These are phyloP conservation scores for Dryas alaskensis DNA, from an alignment of 306 rosid genomes.

Conservation along the genomic window DNA sequence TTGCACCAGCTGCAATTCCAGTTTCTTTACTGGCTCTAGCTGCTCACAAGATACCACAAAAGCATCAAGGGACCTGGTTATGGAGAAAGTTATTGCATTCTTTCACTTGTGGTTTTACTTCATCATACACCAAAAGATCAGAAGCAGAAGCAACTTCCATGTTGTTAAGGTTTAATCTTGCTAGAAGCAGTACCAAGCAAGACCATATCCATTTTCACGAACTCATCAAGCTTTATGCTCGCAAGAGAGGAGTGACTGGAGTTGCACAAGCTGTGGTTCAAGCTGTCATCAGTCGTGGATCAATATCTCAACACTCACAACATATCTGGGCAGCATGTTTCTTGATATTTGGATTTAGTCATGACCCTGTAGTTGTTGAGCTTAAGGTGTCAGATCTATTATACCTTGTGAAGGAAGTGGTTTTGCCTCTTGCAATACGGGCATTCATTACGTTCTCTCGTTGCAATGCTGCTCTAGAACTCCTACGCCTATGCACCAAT, in stretches of 20 bases:
- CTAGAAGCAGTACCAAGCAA: slow-evolving; percentile 54
- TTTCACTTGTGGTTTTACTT: slow-evolving; percentile 55
- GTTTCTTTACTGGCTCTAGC: slow-evolving; percentile 55
- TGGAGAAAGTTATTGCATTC: slow-evolving; percentile 51
- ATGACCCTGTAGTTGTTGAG: slow-evolving; percentile 66
- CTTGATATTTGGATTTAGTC: slow-evolving; percentile 71
- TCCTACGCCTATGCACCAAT: slow-evolving; percentile 70
- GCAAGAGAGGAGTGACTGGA: slow-evolving; percentile 52
- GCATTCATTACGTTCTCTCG: slow-evolving; percentile 76
- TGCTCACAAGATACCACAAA: slow-evolving; percentile 70
- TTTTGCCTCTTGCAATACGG: slow-evolving; percentile 73
- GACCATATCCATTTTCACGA: slow-evolving; percentile 58
- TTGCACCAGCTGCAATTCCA: slow-evolving; percentile 74
- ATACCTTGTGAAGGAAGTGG: slow-evolving; percentile 54
- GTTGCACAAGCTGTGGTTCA: slow-evolving; percentile 76
- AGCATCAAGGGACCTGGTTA: slow-evolving; percentile 38
- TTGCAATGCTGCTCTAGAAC: slow-evolving; percentile 72
- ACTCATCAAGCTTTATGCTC: slow-evolving; percentile 61
- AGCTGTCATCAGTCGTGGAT: slow-evolving; percentile 54
- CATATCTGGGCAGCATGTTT: slow-evolving; percentile 90
- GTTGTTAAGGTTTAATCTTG: slow-evolving; percentile 71
- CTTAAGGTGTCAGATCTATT: slow-evolving; percentile 65
- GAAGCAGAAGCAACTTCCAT: slow-evolving; percentile 82
- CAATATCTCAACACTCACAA: slow-evolving; percentile 51
- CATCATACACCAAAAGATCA: slow-evolving; percentile 60